These are phyloP conservation scores for Rhodosporidiobolus odoratus DNA, from an alignment of 768 basidiomycete species.

Conservation along the genomic window DNA sequence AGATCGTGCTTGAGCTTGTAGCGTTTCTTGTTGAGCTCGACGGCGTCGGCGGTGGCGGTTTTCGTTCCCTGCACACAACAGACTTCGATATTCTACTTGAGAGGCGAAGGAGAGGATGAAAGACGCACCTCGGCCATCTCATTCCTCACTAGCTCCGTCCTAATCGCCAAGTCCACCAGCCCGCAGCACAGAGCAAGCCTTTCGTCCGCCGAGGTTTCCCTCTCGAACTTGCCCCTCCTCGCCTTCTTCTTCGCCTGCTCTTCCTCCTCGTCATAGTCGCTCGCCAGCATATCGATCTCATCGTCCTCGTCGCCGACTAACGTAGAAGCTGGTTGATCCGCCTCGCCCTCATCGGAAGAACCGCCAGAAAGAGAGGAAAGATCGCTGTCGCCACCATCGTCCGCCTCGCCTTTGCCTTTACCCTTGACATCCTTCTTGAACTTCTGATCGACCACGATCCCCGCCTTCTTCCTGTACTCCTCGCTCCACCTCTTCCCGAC, in stretches of 20 bases:
- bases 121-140: not conserved
- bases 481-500: not conserved
- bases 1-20: not conserved
- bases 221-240: conserved; percentile 5
- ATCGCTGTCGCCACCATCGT: too few relatives aligned
- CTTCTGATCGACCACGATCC: not conserved
- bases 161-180: conserved; percentile 10
- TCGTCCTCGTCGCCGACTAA: too few relatives aligned
- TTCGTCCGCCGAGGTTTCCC: conserved; percentile 15
- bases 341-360: too few relatives aligned
- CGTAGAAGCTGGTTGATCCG: too few relatives aligned
- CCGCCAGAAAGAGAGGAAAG: too few relatives aligned
- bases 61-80: not conserved
- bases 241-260: not conserved
- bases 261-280: not conserved
- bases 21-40: not conserved
- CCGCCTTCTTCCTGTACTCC: not conserved
- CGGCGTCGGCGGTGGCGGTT: not conserved
- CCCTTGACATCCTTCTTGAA: not conserved
- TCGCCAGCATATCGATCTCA: not conserved
- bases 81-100: not conserved
- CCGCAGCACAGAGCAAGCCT: conserved; percentile 14
- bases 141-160: conserved; percentile 11
- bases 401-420: not conserved
- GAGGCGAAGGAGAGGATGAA: not conserved